Conservation (phyloP, 352 stramenopile genomes). For the Globisporangium parvum region DNA sequence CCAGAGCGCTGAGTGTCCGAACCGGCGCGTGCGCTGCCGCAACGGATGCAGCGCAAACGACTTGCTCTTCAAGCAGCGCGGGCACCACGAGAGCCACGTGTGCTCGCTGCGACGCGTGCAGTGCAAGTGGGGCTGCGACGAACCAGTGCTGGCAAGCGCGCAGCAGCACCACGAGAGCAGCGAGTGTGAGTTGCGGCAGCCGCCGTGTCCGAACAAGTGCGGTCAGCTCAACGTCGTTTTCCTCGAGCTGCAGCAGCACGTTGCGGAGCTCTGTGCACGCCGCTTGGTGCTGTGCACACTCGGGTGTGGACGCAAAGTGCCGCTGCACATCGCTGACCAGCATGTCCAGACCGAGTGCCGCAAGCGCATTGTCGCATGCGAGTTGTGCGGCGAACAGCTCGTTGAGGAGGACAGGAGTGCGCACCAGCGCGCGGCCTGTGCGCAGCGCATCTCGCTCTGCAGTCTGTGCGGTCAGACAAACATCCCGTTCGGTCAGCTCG, state of each 20-base stretch:
- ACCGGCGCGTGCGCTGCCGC: conserved; percentile 56
- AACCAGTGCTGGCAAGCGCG: conserved; percentile 32
- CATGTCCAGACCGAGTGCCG: conserved; percentile 37
- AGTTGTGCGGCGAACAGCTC: conserved; percentile 25
- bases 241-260: conserved; percentile 35
- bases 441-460: conserved; percentile 41
- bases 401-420: conserved; percentile 26
- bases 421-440: conserved; percentile 31
- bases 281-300: conserved; percentile 35
- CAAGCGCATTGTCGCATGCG: conserved; percentile 33
- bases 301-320: conserved; percentile 44
- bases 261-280: conserved; percentile 21
- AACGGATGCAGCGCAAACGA: conserved; percentile 49
- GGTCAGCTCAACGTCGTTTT: conserved; percentile 23
- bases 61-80: conserved; percentile 34
- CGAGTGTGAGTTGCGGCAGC: conserved; percentile 44
- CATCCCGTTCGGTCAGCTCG: conserved; percentile 25
- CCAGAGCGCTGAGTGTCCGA: conserved; percentile 30
- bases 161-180: conserved; percentile 42
- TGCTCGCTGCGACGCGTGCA: conserved; percentile 45
- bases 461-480: conserved; percentile 42
- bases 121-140: conserved; percentile 56
- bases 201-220: conserved; percentile 53
- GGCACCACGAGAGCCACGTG: conserved; percentile 31
- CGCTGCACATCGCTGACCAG: conserved; percentile 30